phyloP scores from a whole-genome alignment of 2,329 filamentous ascomycete genomes.

The Cordyceps javanica region DNA sequence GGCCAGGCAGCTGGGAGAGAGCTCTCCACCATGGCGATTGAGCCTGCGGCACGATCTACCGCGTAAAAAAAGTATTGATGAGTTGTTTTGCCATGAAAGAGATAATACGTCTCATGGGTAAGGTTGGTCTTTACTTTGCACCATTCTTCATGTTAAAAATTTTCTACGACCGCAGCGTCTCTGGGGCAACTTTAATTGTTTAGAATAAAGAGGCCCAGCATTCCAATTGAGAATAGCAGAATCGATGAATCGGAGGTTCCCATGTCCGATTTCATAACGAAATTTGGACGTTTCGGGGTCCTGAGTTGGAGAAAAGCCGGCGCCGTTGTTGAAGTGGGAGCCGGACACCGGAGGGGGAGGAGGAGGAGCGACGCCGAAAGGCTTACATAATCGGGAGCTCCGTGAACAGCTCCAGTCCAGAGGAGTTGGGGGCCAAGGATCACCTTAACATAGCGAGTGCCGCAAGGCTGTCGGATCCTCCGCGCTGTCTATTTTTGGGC shows the following conservation, averaged over 20 bases:
- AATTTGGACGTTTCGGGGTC: neutral
- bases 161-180: neutral
- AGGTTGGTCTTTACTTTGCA: neutral
- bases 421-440: too few relatives aligned
- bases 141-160: neutral
- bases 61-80: neutral
- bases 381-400: neutral
- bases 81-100: neutral
- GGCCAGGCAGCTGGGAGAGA: neutral
- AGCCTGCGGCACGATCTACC: neutral
- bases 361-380: neutral
- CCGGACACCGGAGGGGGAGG: conserved; percentile 1
- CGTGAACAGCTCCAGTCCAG: neutral
- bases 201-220: too few relatives aligned
- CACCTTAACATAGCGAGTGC: neutral
- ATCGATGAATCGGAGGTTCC: neutral
- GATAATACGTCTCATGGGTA: neutral
- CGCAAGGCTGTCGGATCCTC: neutral
- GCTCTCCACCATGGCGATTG: conserved; percentile 6
- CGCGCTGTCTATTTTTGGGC: neutral
- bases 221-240: neutral
- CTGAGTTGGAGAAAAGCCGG: neutral
- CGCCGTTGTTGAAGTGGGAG: conserved; percentile 8
- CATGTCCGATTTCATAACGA: neutral
- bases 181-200: neutral